A percentile compares a stretch with the other conserved stretches of the same genome.
Evolutionary conservation across 495 filamentous ascomycete species (phyloP).

Genomic region (Neurospora sp.): DNA sequence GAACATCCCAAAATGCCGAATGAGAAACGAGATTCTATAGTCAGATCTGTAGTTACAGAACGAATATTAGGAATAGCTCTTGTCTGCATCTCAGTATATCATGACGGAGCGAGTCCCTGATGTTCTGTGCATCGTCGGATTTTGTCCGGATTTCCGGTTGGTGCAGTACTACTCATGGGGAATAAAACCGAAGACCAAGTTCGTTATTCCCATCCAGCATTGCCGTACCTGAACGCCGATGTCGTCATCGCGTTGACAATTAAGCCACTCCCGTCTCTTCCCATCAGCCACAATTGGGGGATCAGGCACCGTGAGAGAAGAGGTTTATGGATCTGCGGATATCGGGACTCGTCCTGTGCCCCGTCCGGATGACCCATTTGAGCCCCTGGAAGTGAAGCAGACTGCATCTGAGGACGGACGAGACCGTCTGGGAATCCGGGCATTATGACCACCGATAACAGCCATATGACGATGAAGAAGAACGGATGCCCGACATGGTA

Average conservation of each 20-base stretch:
- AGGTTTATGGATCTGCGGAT: neutral
- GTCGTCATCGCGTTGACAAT: neutral
- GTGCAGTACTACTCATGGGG: neutral
- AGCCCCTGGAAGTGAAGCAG: neutral
- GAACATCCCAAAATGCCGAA: neutral
- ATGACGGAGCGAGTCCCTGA: neutral
- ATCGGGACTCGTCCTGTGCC: neutral
- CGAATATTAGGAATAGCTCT: neutral
- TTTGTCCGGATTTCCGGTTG: neutral
- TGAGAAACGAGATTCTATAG: neutral
- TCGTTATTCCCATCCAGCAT: neutral
- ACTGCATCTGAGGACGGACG: neutral
- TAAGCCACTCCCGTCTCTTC: neutral
- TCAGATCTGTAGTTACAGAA: neutral
- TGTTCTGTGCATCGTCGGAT: neutral
- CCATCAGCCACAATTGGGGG: neutral
- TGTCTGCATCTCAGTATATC: neutral
- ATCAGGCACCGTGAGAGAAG: neutral
- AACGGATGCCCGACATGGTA: neutral
- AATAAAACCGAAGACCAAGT: neutral
- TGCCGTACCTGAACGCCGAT: neutral
- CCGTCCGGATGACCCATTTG: neutral
- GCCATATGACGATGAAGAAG: neutral
- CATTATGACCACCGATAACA: neutral
- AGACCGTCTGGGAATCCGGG: neutral